Base-by-base conservation (phyloP, 805 yeast genomes). In the Nakazawaea ishiwadae region DNA sequence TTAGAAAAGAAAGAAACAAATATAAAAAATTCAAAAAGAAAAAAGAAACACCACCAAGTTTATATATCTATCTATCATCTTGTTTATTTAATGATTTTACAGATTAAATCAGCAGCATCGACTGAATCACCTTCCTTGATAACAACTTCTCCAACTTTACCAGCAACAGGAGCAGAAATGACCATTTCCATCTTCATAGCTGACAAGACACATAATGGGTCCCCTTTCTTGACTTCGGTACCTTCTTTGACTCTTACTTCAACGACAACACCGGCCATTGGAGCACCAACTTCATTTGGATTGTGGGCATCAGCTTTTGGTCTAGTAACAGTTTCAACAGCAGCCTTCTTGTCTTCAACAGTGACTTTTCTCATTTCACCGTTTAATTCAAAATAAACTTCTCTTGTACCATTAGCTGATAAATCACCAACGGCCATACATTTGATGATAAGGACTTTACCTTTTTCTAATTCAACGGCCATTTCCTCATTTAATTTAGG, bases 131-230 rank as follows among this genome's bases (percentile, higher is more conserved):
- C 96, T 60, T 87, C 95, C 64, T 81, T 81, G 50, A 88, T 84
- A 37, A 73, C 62, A 16, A 93, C 75, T 17, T 83, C 87, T 36
- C 83, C 81, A 48, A 93, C 79, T 59, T 75, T 78, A 62, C 99
- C 99, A 45, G 82, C 74, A 45, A 79, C 84, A 42, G 95, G 95
- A 17, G 99, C 91, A 61, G 88, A 78, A 54, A 91, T 90, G 39
- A 93, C 95, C 97, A 93, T 93, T 72, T 93, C 99, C 99, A 91
- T 91, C 79, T 91, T 91, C 99, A 91, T 91, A 49, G 99, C 99
- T 60, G 91, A 80, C 60, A 91, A 75, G 19, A 91, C 96, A 47
- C 95, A 95, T 50, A 91, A 64, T 26, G 96, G 90, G 60, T 91
- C 96, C 51, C 99, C 99, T 78, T 91, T 91, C 77, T 87, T 88